These are phyloP conservation scores for Aegilops tauschii DNA, from an alignment of 176 grass and related monocot species.

Conservation along the genomic window DNA sequence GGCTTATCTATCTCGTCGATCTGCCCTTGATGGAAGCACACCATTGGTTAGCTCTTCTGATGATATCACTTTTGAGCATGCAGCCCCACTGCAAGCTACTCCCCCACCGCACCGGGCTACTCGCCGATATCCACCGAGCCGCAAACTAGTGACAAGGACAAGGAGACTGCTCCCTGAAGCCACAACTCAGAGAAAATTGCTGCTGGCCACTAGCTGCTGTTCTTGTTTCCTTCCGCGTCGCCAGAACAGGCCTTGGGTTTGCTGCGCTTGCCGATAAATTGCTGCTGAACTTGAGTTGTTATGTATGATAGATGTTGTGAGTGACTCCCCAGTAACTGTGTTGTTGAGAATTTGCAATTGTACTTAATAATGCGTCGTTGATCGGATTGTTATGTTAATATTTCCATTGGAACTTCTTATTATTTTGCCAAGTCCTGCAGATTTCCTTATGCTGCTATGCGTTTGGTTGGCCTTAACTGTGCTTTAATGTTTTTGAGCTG, in stretches of 20 bases:
- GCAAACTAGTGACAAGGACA: constrained; percentile 52
- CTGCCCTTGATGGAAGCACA: background rate
- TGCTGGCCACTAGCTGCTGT: background rate
- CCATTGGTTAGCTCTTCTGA: background rate
- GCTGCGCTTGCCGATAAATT: constrained; percentile 3
- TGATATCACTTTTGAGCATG: background rate
- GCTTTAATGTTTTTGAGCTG: too few relatives aligned
- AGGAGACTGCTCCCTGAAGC: constrained; percentile 31
- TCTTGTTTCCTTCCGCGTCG: background rate
- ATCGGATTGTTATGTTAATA: too few relatives aligned
- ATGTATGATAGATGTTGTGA: background rate
- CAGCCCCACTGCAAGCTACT: constrained; percentile 94
- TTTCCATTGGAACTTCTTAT: too few relatives aligned
- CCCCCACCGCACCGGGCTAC: constrained; percentile 82
- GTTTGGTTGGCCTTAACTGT: too few relatives aligned
- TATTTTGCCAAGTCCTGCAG: too few relatives aligned
- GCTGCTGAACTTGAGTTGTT: background rate
- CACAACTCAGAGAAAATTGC: background rate
- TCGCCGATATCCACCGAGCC: constrained; percentile 66
- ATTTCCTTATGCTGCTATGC: too few relatives aligned
- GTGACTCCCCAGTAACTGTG: background rate
- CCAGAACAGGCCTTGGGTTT: background rate
- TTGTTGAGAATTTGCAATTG: too few relatives aligned
- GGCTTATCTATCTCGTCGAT: background rate
- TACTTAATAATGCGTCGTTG: too few relatives aligned